Evolutionary conservation across 768 basidiomycete genomes (phyloP), one percentile per base, ranked within the genome.

Genomic region (Lentinus brumalis): DNA sequence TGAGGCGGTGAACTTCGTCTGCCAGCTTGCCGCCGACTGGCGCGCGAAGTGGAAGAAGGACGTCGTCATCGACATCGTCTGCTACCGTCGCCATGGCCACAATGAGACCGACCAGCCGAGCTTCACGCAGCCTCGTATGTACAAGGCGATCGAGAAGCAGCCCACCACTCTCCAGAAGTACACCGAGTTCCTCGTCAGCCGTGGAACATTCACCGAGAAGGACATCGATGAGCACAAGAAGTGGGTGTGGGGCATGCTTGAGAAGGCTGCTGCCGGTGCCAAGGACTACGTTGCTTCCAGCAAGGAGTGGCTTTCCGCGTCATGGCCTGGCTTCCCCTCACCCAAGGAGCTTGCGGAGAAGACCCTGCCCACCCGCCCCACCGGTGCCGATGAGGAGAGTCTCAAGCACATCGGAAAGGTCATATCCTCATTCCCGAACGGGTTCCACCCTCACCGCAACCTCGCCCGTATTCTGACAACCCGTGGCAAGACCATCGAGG

Each of bases 231-330:
- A 98, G 71, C 97, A 98, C 81, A 94, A 94, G 82, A 92, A 90
- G 69, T 99, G 97, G 97, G 97, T 99, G 3, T 97, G 94, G 95
- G 94, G 94, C 38, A 96, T 96, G 92, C 81, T 99, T 59, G 97
- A 99, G 77, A 96, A 89, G 76, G 94, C 97, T 8, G 87, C 91
- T n/a, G 86, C 83, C n/a, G 94, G 85, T 9, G 83, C 92, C 12
- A 97, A 98, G 79, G 94, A 98, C 73, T 99, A 99, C 74, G 87
- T 95, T 42, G 94, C 97, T 12, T 91, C 94, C 4, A 85, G 86
- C 69, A 93, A 94, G 72, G 97, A 99, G 72, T 98, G 97, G 97
- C 86, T 98, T 40, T 98, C 97, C 2, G 91, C 94, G 8, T 90
- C 94, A 1, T 99, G 97, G 97, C 92, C 91, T 56, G 96, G 96